Conservation (phyloP, 1,139 yeast species). For the Eremothecium coryli region DNA sequence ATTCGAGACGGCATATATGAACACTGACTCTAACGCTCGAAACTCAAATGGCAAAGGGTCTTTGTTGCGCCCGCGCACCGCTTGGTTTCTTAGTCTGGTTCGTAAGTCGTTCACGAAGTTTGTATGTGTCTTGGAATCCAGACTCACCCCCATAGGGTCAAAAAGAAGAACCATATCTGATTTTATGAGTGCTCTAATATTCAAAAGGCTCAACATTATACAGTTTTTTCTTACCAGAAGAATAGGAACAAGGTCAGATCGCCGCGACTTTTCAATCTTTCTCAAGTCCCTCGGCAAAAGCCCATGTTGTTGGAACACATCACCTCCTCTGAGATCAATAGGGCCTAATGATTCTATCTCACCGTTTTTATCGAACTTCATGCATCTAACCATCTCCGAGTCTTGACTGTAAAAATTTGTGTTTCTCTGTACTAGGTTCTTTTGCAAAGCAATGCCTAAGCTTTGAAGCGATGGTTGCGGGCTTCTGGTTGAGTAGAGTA, state of each 20-base stretch:
- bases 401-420: constrained; percentile 28
- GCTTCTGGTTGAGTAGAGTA: not conserved
- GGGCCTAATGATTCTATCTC: constrained; percentile 45
- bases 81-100: constrained; percentile 19
- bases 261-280: constrained; percentile 52
- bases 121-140: constrained; percentile 28
- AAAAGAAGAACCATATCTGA: constrained; percentile 58
- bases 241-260: constrained; percentile 49
- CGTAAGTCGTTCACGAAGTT: constrained; percentile 25
- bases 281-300: constrained; percentile 35
- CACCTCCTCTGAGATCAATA: constrained; percentile 47
- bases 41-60: constrained; percentile 54
- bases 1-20: constrained; percentile 75
- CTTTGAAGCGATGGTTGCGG: constrained; percentile 2
- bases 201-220: constrained; percentile 54
- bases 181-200: constrained; percentile 62
- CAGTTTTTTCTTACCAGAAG: constrained; percentile 55
- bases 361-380: constrained; percentile 52
- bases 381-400: constrained; percentile 37
- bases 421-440: constrained; percentile 32
- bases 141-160: constrained; percentile 35
- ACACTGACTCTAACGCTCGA: constrained; percentile 79
- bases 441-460: constrained; percentile 30
- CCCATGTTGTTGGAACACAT: constrained; percentile 33
- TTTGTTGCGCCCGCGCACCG: constrained; percentile 21